Evolutionary conservation across 257 asterid genomes (phyloP), one percentile per base, ranked within the genome.

Genomic region (Solanum chilense): DNA sequence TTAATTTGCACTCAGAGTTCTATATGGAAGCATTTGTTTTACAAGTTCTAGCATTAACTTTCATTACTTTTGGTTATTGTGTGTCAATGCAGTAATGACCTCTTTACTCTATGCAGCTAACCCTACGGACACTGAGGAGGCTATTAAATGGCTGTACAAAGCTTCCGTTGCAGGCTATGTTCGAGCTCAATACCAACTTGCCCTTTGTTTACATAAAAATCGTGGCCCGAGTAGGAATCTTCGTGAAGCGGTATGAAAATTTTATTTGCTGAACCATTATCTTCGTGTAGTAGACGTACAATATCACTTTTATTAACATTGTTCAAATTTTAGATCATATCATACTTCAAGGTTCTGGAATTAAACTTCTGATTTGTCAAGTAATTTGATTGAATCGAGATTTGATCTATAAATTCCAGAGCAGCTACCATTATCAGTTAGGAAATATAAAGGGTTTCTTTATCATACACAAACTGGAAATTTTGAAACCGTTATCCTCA

Each of bases 151-250:
- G 98, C 87, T 96, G 88, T 88, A 92, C 85, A 85, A 82, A 84
- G 98, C 99, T 88, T 91, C 99, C 73, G 83, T 86, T 64, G 90
- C 96, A 70, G 99, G 99, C 73, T 93, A 93, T 90, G 94, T 93
- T 80, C 98, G 99, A 78, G 98, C 98, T 85, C 99, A 96, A 49
- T 97, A 96, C 93, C 98, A 97, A 88, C 96, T 96, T 49, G 99
- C 98, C 14, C 93, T 97, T 49, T 96, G 98, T 91, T 88, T 94
- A 66, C 99, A 95, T 88, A 97, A 94, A 89, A 98, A 98, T 84
- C 94, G 95, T 49, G 98, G 94, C 29, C 84, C 88, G 41, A 86
- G 87, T 82, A 91, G 88, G 86, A 90, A 94, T 90, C 93, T 92
- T 85, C 93, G 89, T 39, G 95, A 92, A 92, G 98, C 97, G 91